Percentiles rank a stretch among this genome's conserved stretches.
Evolutionary conservation across 177 flowering plant species (phyloP).

Genomic region (Vitis hybrid): DNA sequence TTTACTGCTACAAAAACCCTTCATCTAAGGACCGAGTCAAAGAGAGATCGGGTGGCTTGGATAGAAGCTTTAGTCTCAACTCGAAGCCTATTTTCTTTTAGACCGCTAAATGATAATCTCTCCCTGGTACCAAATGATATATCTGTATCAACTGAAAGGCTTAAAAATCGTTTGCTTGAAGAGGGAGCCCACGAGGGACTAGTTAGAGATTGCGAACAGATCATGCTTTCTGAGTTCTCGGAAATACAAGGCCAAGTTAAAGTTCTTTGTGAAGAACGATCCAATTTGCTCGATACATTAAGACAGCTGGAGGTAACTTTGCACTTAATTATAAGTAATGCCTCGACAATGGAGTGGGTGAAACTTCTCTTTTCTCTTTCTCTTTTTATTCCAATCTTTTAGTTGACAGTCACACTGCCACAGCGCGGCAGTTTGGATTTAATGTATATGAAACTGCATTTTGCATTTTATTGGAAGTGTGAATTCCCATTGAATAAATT

Average conservation of each 20-base stretch:
- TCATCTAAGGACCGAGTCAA: conserved; percentile 76
- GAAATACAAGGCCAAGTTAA: conserved; percentile 66
- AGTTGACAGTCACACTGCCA: no score
- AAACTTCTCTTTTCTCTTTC: not conserved
- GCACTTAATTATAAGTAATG: not conserved
- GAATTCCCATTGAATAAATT: no score
- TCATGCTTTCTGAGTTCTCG: conserved; percentile 84
- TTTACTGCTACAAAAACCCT: conserved; percentile 94
- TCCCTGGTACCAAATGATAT: conserved; percentile 45
- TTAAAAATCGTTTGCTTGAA: conserved; percentile 60
- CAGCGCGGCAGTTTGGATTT: no score
- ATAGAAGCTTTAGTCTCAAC: conserved; percentile 71
- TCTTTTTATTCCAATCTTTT: no score
- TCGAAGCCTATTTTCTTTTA: conserved; percentile 42
- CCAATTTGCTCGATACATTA: conserved; percentile 72
- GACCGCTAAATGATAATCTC: conserved; percentile 45
- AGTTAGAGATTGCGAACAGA: conserved; percentile 84
- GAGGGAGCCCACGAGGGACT: conserved; percentile 64
- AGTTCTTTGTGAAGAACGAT: conserved; percentile 68
- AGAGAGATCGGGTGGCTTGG: conserved; percentile 80
- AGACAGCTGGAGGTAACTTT: conserved; percentile 78
- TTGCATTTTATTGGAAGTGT: no score
- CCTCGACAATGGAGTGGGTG: no score
- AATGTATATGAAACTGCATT: no score
- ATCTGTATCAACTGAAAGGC: conserved; percentile 69